Conservation (phyloP, 2,329 filamentous ascomycete genomes). For the Microsporum ferrugineum region DNA sequence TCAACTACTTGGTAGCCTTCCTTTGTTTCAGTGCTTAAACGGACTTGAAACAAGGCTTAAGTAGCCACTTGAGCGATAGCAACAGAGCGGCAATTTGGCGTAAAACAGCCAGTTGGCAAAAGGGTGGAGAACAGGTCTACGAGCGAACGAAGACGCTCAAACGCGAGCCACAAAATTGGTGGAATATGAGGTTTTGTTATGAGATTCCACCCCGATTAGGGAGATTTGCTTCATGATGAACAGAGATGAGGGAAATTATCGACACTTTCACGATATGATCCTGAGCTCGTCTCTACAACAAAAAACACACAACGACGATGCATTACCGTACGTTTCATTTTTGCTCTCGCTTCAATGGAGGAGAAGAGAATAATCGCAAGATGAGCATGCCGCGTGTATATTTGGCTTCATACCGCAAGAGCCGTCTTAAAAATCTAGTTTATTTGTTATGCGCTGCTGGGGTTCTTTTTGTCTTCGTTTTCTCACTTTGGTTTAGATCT, state of each 20-base stretch:
- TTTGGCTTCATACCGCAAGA: not conserved
- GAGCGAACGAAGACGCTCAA: not conserved
- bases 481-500: slow-evolving; percentile 16
- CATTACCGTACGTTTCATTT: not conserved
- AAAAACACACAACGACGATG: not conserved
- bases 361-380: not conserved
- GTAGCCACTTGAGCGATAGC: no score
- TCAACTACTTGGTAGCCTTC: no score
- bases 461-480: slow-evolving; percentile 7
- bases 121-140: not conserved
- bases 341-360: not conserved
- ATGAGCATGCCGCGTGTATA: not conserved
- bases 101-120: not conserved
- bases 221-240: not conserved
- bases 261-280: no score
- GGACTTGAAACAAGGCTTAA: no score
- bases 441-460: not conserved
- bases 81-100: no score
- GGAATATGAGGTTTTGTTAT: not conserved
- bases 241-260: no score
- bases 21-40: no score
- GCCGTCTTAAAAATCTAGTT: not conserved
- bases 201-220: not conserved
- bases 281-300: no score
- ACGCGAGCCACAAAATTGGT: not conserved